These are phyloP conservation scores for Abelmoschus esculentus DNA, from an alignment of 345 rosid species.

Conservation along the genomic window DNA sequence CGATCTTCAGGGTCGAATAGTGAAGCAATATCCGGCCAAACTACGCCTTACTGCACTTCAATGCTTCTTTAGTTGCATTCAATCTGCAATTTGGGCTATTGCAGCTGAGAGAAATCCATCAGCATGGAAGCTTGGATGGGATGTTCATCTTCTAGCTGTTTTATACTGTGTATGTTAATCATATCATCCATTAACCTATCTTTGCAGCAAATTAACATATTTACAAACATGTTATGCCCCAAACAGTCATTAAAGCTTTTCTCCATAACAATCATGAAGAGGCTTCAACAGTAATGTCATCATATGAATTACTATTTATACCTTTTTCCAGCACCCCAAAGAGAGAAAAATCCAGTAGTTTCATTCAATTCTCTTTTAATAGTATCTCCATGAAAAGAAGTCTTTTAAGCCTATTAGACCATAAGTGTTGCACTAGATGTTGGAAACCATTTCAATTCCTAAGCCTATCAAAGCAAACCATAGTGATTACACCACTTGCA, in stretches of 20 bases:
- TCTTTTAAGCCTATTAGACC: background rate
- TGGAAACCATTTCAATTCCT: background rate
- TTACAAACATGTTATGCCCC: background rate
- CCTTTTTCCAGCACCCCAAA: background rate
- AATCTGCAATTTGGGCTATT: conserved; percentile 56
- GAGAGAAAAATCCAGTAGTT: too few relatives aligned
- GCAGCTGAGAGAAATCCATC: conserved; percentile 50
- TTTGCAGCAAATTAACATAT: background rate
- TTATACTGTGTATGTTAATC: conserved; percentile 59
- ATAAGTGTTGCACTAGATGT: background rate
- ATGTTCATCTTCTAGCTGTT: conserved; percentile 61
- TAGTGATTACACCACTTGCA: background rate
- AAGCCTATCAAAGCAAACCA: background rate
- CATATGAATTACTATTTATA: background rate
- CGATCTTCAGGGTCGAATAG: conserved; percentile 28
- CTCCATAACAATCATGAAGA: background rate
- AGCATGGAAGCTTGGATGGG: conserved; percentile 73
- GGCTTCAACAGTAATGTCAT: background rate
- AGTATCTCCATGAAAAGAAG: background rate
- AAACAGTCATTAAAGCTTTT: background rate
- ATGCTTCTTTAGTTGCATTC: conserved; percentile 69
- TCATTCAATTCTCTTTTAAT: background rate
- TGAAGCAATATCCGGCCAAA: conserved; percentile 70
- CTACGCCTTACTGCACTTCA: conserved; percentile 61
- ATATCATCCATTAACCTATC: background rate